These are phyloP conservation scores for Elsinoe perseae DNA, from an alignment of 2,329 filamentous ascomycete species.

Conservation along the genomic window DNA sequence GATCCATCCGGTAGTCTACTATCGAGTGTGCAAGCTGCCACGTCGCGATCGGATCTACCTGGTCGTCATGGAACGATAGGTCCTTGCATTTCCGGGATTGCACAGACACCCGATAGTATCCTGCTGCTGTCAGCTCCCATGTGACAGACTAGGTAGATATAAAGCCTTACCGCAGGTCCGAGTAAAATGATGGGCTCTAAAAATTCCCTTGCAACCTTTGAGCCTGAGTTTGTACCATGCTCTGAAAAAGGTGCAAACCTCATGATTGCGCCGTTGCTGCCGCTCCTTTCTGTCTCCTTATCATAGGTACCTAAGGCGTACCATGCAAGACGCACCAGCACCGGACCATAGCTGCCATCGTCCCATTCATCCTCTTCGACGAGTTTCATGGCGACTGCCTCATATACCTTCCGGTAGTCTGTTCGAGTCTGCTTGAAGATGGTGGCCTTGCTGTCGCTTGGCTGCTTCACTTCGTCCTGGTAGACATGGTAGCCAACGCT, in stretches of 20 bases:
- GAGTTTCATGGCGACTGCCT: conserved; percentile 69
- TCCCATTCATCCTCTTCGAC: conserved; percentile 93
- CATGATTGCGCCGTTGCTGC: conserved; percentile 96
- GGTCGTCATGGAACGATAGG: conserved; percentile 82
- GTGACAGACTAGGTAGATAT: neutral
- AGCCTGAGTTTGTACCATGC: conserved; percentile 89
- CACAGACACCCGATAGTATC: conserved; percentile 73
- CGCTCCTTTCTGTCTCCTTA: conserved; percentile 77
- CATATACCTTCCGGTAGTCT: conserved; percentile 94
- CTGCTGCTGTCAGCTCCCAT: neutral
- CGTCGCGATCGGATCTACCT: conserved; percentile 72
- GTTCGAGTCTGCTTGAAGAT: conserved; percentile 66
- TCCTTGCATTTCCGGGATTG: conserved; percentile 92
- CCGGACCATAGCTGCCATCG: conserved; percentile 90
- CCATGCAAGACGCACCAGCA: conserved; percentile 86
- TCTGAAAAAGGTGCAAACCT: conserved; percentile 80
- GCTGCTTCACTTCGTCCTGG: conserved; percentile 42
- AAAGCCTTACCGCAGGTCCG: conserved; percentile 68
- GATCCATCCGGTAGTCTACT: conserved; percentile 79
- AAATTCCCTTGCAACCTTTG: conserved; percentile 82
- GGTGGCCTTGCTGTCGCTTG: conserved; percentile 28
- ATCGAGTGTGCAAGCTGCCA: conserved; percentile 82
- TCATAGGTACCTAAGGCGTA: conserved; percentile 91
- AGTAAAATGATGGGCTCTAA: conserved; percentile 87
- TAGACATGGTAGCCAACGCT: conserved; percentile 62